Base-by-base conservation (phyloP, 2,329 filamentous ascomycete species). In the Trichoderma afroharzianum region DNA sequence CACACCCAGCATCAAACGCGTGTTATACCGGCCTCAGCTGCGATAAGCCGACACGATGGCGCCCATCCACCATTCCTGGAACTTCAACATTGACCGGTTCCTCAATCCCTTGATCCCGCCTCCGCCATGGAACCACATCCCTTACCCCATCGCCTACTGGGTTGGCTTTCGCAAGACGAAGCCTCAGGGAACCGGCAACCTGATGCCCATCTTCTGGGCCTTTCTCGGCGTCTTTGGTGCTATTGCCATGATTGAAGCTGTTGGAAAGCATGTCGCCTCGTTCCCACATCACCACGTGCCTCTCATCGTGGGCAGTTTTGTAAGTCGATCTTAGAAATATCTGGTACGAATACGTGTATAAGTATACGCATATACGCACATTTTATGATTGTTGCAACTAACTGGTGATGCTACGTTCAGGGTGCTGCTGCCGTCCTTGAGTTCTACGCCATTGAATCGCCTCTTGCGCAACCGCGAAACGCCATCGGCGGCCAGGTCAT, bases 11-110 rank as follows among this genome's bases (percentile, higher is more conserved):
- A 39, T 30, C 5, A 18, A 18, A n/a, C 24, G 6, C 32, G 18
- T 12, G 2, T 6, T n/a, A 43, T 30, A 21, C 26, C 33, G 18
- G 24, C 53, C 14, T 30, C 32, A 18, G 33, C 18, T 12, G 53
- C 26, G 26, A 43, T 26, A 28, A 26, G 18, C 28, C 53, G 57
- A 43, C 43, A 24, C 6, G 43, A 70, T 67, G 50, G 28, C 53
- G 43, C 50, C 77, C 72, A 69, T 75, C 57, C 68, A 74, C 18
- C 70, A 72, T 36, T 73, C 73, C 39, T 86, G 85, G 82, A 85
- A 91, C 77, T 89, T 97, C 81, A 89, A 96, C 81, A 88, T 97
- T 74, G 94, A 97, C 84, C 82, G 81, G n/a, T 89, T 91, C 78
- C 79, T 97, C 64, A 94, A 95, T 79, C 91, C 86, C 3, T 85